Evolutionary conservation across 768 basidiomycete genomes (phyloP), one percentile per base, ranked within the genome.

Genomic region (Chalciporus sphaerocephalus): DNA sequence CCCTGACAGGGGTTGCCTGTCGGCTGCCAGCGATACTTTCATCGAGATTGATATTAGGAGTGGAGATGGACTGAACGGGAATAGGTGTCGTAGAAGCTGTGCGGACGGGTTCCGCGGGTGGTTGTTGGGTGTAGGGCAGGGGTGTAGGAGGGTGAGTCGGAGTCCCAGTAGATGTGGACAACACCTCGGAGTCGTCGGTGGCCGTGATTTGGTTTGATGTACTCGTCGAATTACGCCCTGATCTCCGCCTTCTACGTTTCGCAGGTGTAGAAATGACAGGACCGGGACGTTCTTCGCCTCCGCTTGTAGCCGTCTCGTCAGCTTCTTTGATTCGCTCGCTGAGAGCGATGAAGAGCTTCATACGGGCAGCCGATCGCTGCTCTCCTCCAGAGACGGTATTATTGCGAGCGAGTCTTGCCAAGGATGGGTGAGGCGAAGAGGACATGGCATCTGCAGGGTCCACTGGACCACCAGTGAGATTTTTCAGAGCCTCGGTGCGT

Each of bases 331-430:
- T 60, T 42, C 76, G 59, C 40, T 80, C 77, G n/a, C 75, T 76
- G 15, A 90, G 68, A 9, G 80, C 74, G 43, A 73, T 78, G 30
- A 88, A 70, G 70, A 91, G 74, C 41, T 81, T 71, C 54, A 79
- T 77, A 34, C 89, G 76, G 11, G 84, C 87, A 22, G 80, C 85
- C 23, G 75, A 74, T 25, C 89, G 81, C 57, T 90, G 81, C 57
- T 90, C 89, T 22, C 85, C 87, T 6, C 87, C 89, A 2, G 88
- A 78, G 12, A 90, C 81, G 15, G 90, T 92, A 57, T 91, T 90
- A 55, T 86, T 90, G 45, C 90, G 76, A 43, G 67, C 69, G 24
- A 84, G 67, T 58, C 65, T 52, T 50, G 74, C 73, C 27, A 62
- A 60, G 28, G 73, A 71, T 7, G 79, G 76, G 13, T 80, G 76